phyloP scores from a whole-genome alignment of 1,284 basidiomycete species.

The Apiotrichum laibachii region DNA sequence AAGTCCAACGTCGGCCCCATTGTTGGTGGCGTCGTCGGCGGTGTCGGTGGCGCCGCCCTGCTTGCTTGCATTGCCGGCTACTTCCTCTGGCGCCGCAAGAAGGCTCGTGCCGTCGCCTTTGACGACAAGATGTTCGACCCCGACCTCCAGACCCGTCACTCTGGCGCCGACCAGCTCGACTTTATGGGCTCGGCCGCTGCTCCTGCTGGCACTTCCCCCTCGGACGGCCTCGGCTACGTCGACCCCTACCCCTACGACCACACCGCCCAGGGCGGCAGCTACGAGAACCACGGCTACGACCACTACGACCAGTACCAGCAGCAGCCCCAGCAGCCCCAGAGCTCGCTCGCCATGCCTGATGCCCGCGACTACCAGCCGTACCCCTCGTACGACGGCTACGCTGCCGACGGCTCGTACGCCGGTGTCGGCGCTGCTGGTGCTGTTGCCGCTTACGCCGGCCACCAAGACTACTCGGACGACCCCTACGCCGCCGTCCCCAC shows the following conservation, averaged over 20 bases:
- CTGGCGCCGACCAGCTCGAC: conserved; percentile 44
- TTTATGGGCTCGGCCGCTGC: conserved; percentile 30
- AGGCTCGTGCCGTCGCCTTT: conserved; percentile 39
- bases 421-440: conserved; percentile 25
- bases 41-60: conserved; percentile 39
- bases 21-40: conserved; percentile 52
- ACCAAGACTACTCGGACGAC: conserved; percentile 19
- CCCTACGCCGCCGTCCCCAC: conserved; percentile 15
- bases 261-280: neutral
- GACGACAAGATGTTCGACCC: conserved; percentile 52
- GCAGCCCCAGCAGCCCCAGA: conserved; percentile 7
- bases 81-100: conserved; percentile 38
- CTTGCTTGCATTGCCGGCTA: conserved; percentile 39
- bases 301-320: neutral
- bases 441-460: conserved; percentile 4
- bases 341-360: conserved; percentile 44
- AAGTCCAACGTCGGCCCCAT: conserved; percentile 44
- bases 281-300: conserved; percentile 4
- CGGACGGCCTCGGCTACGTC: conserved; percentile 24
- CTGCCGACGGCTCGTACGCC: conserved; percentile 24
- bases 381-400: conserved; percentile 13
- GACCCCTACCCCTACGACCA: conserved; percentile 18
- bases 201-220: conserved; percentile 27
- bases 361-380: conserved; percentile 34
- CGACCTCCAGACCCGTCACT: conserved; percentile 38